A percentile compares a stretch with the other conserved stretches of the same genome.
Evolutionary conservation across 139 green algal genomes (phyloP).

Genomic region (Chlamydomonas urium): DNA sequence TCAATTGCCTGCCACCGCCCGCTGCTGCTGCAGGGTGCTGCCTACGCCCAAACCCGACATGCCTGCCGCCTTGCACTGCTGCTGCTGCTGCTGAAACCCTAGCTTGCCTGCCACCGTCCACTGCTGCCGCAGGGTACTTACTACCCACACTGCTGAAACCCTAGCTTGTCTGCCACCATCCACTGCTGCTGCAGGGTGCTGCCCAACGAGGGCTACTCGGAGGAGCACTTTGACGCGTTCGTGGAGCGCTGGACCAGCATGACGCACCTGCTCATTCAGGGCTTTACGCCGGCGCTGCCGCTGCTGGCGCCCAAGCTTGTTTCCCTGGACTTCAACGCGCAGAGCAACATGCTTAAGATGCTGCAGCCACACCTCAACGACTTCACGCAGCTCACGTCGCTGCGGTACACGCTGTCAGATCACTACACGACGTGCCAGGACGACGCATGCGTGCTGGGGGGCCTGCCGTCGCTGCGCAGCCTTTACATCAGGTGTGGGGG

Average conservation of each 20-base stretch:
- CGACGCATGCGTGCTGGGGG: constrained; percentile 8
- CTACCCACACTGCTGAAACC: too few species aligned
- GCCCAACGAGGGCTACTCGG: constrained; percentile 21
- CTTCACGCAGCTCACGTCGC: constrained; percentile 10
- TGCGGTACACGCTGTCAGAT: constrained; percentile 15
- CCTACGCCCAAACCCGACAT: constrained; percentile 1
- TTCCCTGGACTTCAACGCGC: constrained; percentile 12
- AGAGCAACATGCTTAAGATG: constrained; percentile 20
- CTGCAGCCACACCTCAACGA: background rate
- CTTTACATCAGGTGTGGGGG: constrained; percentile 9
- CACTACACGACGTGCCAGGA: constrained; percentile 17
- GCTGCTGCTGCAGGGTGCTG: constrained; percentile 17
- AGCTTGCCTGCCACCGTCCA: too few species aligned
- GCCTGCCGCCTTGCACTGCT: background rate
- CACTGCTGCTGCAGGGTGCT: constrained; percentile 19
- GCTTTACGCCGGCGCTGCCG: constrained; percentile 2
- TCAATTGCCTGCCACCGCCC: too few species aligned
- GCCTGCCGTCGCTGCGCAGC: background rate
- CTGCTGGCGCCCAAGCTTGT: background rate
- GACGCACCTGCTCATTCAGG: background rate
- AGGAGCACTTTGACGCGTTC: constrained; percentile 20
- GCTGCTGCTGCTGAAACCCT: too few species aligned
- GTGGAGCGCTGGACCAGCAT: constrained; percentile 7
- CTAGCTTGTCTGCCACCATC: too few species aligned
- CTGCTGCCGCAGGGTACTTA: too few species aligned